Evolutionary conservation across 2,329 filamentous ascomycete genomes (phyloP), one percentile per base, ranked within the genome.

Genomic region (Sarocladium oryzae): DNA sequence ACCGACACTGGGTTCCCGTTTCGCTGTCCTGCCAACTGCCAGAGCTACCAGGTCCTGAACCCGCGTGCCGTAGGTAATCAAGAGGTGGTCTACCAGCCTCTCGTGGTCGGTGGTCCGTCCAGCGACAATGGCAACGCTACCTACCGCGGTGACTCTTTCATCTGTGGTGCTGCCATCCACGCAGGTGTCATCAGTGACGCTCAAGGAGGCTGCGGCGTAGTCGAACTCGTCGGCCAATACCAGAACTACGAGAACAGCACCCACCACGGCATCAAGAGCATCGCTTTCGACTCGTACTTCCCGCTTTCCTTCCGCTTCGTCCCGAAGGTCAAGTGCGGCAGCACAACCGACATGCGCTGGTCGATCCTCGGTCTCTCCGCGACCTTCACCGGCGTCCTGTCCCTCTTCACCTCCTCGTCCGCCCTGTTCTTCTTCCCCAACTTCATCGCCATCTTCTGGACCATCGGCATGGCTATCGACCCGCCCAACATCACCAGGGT

Each of bases 131-230:
- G 62, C 26, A 63, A 68, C 16, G 77, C 85, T 0, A 73, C 87
- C 20, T 97, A 97, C 65, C 86, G 93, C 16, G 89, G 87, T 9
- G 90, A 96, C 67, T 95, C 89, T 13, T 95, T 88, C 68, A 85
- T 96, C 51, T 96, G 90, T 63, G 85, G 83, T 53, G 78, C 90
- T 11, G 90, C 89, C 30, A 88, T 95, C 48, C 90, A 96, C 63
- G 83, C 89, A 1, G 90, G 89, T 18, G 76, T 91, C 59, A 81
- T 95, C 54, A 81, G 79, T 32, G 81, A 90, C 60, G 69, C 74
- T 0, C 72, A 79, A 26, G 90, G 90, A 33, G 90, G 90, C 1
- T 96, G 90, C 59, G 90, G 90, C 52, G 88, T 95, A 2, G 78
- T 93, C 28, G 77, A 81, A 51, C 75, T 93, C 33, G 76, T 88